Evolutionary conservation across 768 basidiomycete genomes (phyloP), one percentile per base, ranked within the genome.

Genomic region (Multifurca ochricompacta): DNA sequence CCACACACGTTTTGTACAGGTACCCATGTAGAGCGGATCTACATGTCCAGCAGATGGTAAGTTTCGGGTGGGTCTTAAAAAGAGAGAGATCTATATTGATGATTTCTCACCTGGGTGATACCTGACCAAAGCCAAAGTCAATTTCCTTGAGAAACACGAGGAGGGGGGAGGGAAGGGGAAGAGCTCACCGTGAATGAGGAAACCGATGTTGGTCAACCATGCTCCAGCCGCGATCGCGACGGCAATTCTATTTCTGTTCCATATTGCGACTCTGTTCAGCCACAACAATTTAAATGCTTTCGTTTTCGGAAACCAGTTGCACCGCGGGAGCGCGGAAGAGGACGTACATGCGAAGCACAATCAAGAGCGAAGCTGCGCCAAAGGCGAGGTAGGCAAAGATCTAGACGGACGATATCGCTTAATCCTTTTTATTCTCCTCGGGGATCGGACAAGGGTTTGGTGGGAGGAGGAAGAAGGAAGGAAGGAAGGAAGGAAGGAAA

Each of bases 261-360:
- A 53, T n/a, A 53, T 37, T 2, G 44, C 52, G n/a, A 53, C n/a
- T 8, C 48, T 50, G n/a, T n/a, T n/a, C n/a, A 28, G 21, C 3
- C 13, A 30, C 19, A 16, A 9, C 3, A 4, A 10, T 50, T n/a
- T n/a, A 10, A 41, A 19, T 4, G 9, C 3, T 30, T 32, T n/a
- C n/a, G 18, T 18, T 31, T 30, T 4, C 8, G 7, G 34, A 30
- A 14, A 19, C 5, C 4, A 14, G 32, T 37, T 6, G 3, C 3
- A 3, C 23, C 9, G 9, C 7, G 11, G 9, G 1, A n/a, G n/a
- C n/a, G n/a, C n/a, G n/a, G n/a, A n/a, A n/a, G 23, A 25, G 25
- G 14, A 34, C 50, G 16, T 21, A 53, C 51, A 39, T 11, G 8
- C 51, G 51, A 21, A 53, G 43, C 11, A 46, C 43, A 6, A 53